Base-by-base conservation (phyloP, 2,329 filamentous ascomycete species). In the Colletotrichum lentis region DNA sequence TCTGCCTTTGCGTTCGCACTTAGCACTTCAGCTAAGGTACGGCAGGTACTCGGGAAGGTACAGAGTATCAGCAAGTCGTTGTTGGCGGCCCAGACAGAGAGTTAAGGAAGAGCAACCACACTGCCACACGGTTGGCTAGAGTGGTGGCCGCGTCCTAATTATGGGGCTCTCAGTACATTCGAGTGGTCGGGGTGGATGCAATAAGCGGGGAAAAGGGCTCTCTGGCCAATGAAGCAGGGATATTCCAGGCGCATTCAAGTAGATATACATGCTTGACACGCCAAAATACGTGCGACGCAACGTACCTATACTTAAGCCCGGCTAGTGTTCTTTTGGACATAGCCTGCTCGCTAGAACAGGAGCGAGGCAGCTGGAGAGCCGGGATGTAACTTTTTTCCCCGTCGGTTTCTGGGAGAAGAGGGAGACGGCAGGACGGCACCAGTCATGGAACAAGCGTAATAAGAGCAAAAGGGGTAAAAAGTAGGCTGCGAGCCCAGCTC, bases 131-230 rank as follows among this genome's bases (percentile, higher is more conserved):
- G 18, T n/a, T 50, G n/a, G 8, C 27, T 27, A 27, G 35, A 37
- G 31, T 49, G 35, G 47, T 52, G 54, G 56, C 50, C 56, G 56
- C 50, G 56, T 66, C 62, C 37, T 60, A 37, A 46, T 52, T 65
- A 46, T 66, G 60, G 57, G 41, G 44, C 53, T n/a, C 39, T 31
- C 35, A 69, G 57, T 41, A 27, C 43, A 59, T 20, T 54, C 20
- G 16, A 54, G 46, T 53, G 60, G 63, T 41, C 53, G 35, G 16
- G 54, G 61, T 60, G 53, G 61, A 27, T n/a, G 63, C 52, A 47
- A 57, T 44, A 56, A 70, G 64, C 70, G 70, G 70, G 68, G 64
- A 69, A 70, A 22, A 41, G 20, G 37, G n/a, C 10, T 27, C 20
- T 57, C n/a, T 37, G 55, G 12, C 70, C 70, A 71, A 70, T 71